Evolutionary conservation across 306 rosid species (phyloP).

Genomic region (Sechiopsis laciniata): DNA sequence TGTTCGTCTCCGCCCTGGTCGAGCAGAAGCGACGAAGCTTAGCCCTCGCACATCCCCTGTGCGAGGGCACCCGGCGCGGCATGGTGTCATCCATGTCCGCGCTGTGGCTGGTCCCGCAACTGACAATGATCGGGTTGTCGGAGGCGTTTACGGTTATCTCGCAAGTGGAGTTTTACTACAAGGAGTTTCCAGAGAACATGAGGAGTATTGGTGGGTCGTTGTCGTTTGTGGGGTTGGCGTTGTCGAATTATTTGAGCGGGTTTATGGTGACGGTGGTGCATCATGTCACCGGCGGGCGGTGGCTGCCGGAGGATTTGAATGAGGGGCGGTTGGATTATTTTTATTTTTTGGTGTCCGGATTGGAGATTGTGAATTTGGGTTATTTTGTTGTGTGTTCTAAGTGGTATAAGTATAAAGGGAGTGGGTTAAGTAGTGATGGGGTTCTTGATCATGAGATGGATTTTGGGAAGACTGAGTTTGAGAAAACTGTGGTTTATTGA

Average conservation of each 20-base stretch:
- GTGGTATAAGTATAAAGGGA: slow-evolving; percentile 60
- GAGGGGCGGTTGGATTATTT: slow-evolving; percentile 65
- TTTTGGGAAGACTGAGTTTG: slow-evolving; percentile 23
- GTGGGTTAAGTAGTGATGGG: neutral
- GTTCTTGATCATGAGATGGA: slow-evolving; percentile 26
- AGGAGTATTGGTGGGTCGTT: slow-evolving; percentile 65
- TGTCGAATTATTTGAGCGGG: slow-evolving; percentile 54
- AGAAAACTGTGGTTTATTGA: slow-evolving; percentile 15
- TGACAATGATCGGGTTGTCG: slow-evolving; percentile 44
- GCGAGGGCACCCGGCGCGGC: slow-evolving; percentile 51
- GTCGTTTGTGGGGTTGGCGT: slow-evolving; percentile 52
- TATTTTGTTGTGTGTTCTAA: slow-evolving; percentile 50
- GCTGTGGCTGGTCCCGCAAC: slow-evolving; percentile 64
- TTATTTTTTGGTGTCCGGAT: slow-evolving; percentile 47
- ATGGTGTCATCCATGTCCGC: slow-evolving; percentile 70
- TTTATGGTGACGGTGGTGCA: slow-evolving; percentile 48
- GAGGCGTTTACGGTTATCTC: slow-evolving; percentile 52
- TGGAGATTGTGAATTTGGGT: slow-evolving; percentile 44
- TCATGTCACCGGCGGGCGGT: slow-evolving; percentile 38
- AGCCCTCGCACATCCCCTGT: slow-evolving; percentile 38
- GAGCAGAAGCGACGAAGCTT: slow-evolving; percentile 45
- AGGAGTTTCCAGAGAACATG: slow-evolving; percentile 88
- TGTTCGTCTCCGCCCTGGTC: slow-evolving; percentile 48
- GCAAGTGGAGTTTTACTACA: slow-evolving; percentile 66
- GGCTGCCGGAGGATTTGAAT: slow-evolving; percentile 79